Base-by-base conservation (phyloP, 116 monocot species). In the Dioscorea cayenensis region DNA sequence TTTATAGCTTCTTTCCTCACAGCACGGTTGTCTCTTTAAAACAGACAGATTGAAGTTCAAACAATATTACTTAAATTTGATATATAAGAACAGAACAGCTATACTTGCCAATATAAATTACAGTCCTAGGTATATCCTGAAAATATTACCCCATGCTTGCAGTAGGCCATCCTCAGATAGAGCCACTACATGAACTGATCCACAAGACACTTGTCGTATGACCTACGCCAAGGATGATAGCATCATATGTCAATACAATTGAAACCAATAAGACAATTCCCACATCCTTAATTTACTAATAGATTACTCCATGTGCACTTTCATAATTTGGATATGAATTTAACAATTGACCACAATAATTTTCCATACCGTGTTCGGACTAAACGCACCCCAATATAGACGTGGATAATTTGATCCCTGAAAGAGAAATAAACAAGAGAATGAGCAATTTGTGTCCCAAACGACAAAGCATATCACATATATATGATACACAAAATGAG, bases 131-230 rank as follows among this genome's bases (percentile, higher is more conserved):
- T 3, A 67, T 37, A 19, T 37, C 28, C 9, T n/a, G 36, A n/a
- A 74, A 52, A 63, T 64, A 67, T 80, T 97, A 93, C 97, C 97
- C 97, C 97, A 97, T 76, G 97, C 88, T 84, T 97, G 96, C 55
- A 97, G 72, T 52, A 86, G 63, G 19, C 97, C 97, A 76, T 88
- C 90, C 29, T 93, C 86, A 69, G 97, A 97, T 61, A 97, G 76
- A 61, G 93, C 97, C 71, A 93, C 83, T 14, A 85, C 90, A 80
- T 97, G 97, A 77, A 79, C 80, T 38, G 83, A 76, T 28, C 97
- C 97, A 80, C 97, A 97, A 21, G 97, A 97, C 51, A 93, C 93
- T 84, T 93, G 97, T 16, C 74, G 76, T 48, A 97, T 77, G 71
- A 84, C 75, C 97, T 97, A 79, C 13, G 35, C 28, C 5, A n/a